Evolutionary conservation across 2,329 filamentous ascomycete species (phyloP).

Genomic region (Pseudogymnoascus sp.): DNA sequence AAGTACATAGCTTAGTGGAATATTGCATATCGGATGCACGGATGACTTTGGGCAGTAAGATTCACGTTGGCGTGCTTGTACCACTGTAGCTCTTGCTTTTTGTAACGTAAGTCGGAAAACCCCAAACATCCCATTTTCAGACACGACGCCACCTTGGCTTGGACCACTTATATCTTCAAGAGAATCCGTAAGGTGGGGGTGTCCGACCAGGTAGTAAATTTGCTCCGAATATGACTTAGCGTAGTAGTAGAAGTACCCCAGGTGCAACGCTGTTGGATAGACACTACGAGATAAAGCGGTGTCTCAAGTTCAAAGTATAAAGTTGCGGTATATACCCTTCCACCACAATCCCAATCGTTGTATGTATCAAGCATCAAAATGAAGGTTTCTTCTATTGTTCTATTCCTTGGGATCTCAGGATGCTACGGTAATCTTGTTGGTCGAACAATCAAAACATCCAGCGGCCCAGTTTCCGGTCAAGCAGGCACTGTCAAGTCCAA

Average conservation of each 20-base stretch:
- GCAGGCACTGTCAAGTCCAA: slow-evolving; percentile 16
- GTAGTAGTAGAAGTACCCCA: too few relatives aligned
- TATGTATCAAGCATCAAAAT: not conserved
- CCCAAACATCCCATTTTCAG: not conserved
- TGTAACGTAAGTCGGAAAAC: not conserved
- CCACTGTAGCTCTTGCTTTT: not conserved
- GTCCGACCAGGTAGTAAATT: not conserved
- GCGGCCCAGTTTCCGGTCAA: slow-evolving; percentile 23
- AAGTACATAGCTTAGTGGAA: not conserved
- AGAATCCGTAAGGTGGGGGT: not conserved
- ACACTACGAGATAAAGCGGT: not conserved
- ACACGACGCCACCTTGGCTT: not conserved
- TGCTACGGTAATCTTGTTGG: slow-evolving; percentile 14
- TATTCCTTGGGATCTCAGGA: not conserved
- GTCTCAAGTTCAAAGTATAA: not conserved
- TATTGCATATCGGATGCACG: not conserved
- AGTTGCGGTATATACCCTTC: not conserved
- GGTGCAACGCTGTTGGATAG: not conserved
- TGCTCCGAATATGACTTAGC: not conserved
- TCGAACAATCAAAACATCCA: slow-evolving; percentile 21
- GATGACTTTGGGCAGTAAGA: not conserved
- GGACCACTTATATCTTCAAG: not conserved
- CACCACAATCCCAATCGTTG: not conserved
- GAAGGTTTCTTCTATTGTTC: not conserved
- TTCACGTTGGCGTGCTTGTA: not conserved